Evolutionary conservation across 2,329 filamentous ascomycete species (phyloP).

Genomic region (Cercospora nicotianae): DNA sequence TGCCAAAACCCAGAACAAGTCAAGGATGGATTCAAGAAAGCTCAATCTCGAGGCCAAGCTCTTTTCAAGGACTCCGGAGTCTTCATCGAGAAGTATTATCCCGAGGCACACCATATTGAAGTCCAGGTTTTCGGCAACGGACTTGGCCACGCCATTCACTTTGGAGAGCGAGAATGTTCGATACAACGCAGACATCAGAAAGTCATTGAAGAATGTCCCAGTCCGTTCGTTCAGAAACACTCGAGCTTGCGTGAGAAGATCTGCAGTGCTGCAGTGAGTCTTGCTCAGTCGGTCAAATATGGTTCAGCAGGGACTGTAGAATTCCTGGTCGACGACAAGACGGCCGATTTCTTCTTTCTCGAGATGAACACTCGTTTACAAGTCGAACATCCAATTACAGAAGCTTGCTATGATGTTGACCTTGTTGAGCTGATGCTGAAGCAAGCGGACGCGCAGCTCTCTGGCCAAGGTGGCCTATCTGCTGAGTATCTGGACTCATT

Average conservation of each 20-base stretch:
- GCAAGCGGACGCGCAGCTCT: conserved; percentile 54
- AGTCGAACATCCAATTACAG: conserved; percentile 60
- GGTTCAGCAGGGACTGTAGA: conserved; percentile 88
- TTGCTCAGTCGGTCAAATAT: conserved; percentile 61
- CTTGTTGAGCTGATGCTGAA: conserved; percentile 58
- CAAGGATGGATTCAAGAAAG: conserved; percentile 57
- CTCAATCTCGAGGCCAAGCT: conserved; percentile 71
- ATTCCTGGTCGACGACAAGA: conserved; percentile 83
- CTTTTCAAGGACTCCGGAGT: conserved; percentile 81
- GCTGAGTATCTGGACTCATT: conserved; percentile 44
- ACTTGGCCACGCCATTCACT: conserved; percentile 73
- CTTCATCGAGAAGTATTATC: conserved; percentile 80
- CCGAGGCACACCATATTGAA: conserved; percentile 79
- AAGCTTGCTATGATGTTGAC: conserved; percentile 57
- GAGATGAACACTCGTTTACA: conserved; percentile 60
- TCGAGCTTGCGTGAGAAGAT: conserved; percentile 62
- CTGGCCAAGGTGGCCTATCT: conserved; percentile 49
- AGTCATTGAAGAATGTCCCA: conserved; percentile 85
- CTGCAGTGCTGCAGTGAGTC: conserved; percentile 67
- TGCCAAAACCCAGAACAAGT: conserved; percentile 70
- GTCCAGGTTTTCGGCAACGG: conserved; percentile 88
- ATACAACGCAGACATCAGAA: conserved; percentile 87
- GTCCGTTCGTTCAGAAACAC: conserved; percentile 60
- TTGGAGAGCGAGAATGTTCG: conserved; percentile 86
- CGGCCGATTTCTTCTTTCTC: conserved; percentile 71